Evolutionary conservation across 805 yeast species (phyloP).

Genomic region (Metschnikowia proteae): DNA sequence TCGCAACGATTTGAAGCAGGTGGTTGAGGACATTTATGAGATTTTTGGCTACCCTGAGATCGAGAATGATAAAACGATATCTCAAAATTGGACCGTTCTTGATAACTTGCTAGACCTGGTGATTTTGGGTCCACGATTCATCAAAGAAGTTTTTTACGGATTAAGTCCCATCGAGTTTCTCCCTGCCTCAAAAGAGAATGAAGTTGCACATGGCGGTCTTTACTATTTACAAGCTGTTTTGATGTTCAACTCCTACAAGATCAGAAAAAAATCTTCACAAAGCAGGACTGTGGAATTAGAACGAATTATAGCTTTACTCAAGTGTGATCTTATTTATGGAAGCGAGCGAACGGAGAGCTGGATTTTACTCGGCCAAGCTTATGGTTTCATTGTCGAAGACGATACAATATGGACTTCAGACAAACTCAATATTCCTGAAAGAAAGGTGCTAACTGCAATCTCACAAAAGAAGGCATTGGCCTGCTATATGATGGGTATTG

Average conservation of each 20-base stretch:
- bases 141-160: slow-evolving; percentile 55
- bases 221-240: slow-evolving; percentile 68
- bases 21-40: slow-evolving; percentile 68
- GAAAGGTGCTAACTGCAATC: slow-evolving; percentile 56
- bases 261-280: slow-evolving; percentile 72
- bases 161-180: slow-evolving; percentile 28
- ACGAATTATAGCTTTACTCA: slow-evolving; percentile 61
- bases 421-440: slow-evolving; percentile 59
- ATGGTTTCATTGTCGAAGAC: slow-evolving; percentile 76
- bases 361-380: slow-evolving; percentile 79
- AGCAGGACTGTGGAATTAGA: slow-evolving; percentile 81
- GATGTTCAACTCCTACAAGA: slow-evolving; percentile 62
- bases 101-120: slow-evolving; percentile 46
- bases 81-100: slow-evolving; percentile 44
- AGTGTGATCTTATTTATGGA: slow-evolving; percentile 63
- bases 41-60: slow-evolving; percentile 64
- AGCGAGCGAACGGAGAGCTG: slow-evolving; percentile 77
- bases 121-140: slow-evolving; percentile 39
- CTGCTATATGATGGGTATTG: slow-evolving; percentile 72
- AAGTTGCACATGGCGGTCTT: slow-evolving; percentile 49
- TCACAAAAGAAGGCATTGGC: slow-evolving; percentile 66
- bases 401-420: slow-evolving; percentile 92
- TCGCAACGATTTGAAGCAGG: slow-evolving; percentile 66
- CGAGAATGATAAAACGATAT: slow-evolving; percentile 38
- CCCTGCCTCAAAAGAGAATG: slow-evolving; percentile 21